Evolutionary conservation across 228 moss, liverwort and hornwort species (phyloP), one percentile per base, ranked within the genome.

Genomic region (Sphagnum magellanicum): DNA sequence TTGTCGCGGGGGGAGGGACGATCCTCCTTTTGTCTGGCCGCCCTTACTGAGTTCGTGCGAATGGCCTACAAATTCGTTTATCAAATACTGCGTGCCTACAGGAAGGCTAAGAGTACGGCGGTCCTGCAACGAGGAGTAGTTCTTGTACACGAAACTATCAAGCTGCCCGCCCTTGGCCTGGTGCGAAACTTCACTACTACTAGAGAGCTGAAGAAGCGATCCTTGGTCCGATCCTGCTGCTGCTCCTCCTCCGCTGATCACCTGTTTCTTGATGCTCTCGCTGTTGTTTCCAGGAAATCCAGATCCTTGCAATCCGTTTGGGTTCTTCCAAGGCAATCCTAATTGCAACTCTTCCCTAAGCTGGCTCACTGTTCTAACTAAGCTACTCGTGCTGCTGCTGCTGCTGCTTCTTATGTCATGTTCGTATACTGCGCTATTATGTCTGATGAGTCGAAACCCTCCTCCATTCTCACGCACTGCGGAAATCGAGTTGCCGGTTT

Each of bases 321-420:
- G 17, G 17, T 17, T 55, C 12, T 8, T 8, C 55, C 55, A 9
- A 15, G 79, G 51, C 79, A 69, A 75, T 71, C 84, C 84, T 70
- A 81, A 63, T 78, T 78, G 80, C 79, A 85, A 85, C 79, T 80
- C 82, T 74, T 68, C 78, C 8, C 74, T 76, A 47, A 75, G 72
- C 75, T 80, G 79, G 63, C 85, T 85, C 63, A 79, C 79, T 53
- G 75, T 59, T 60, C 67, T 84, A 8, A 55, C 55, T 55, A 55
- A 8, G 55, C 55, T 55, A 55, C 55, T 55, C 8, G 55, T 55
- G 32, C 32, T 32, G 32, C 32, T 32, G 32, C 32, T 32, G 32
- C 32, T 32, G 4, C 76, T 73, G 5, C 67, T 73, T 6, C 61
- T 76, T 49, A 72, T 67, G 74, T 86, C 83, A 70, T 86, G 82